Conservation (phyloP, 1,284 basidiomycete species). For the Rhodotorula sp. region DNA sequence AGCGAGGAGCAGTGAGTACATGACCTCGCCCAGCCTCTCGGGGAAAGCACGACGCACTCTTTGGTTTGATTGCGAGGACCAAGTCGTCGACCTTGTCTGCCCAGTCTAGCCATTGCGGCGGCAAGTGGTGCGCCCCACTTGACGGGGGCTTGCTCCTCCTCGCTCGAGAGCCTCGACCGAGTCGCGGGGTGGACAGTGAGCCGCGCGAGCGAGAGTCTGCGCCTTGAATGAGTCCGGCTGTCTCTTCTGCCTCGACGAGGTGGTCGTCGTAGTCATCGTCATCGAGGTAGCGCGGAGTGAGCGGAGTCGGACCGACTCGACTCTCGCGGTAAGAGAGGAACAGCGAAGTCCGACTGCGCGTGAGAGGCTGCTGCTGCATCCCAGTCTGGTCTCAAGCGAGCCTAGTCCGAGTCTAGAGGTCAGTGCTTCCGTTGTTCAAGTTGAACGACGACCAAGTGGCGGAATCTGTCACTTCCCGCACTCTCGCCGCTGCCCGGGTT, state of each 20-base stretch:
- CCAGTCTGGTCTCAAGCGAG: background rate
- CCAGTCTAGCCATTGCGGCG: slow-evolving; percentile 72
- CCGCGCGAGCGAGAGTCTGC: background rate
- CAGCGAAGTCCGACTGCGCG: slow-evolving; percentile 84
- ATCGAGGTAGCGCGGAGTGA: slow-evolving; percentile 47
- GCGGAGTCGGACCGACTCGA: slow-evolving; percentile 54
- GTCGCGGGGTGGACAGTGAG: slow-evolving; percentile 50
- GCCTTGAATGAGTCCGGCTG: background rate
- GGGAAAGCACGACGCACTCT: slow-evolving; percentile 65
- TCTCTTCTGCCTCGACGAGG: slow-evolving; percentile 58
- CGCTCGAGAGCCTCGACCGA: slow-evolving; percentile 54
- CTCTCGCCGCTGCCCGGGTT: background rate
- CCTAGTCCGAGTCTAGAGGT: too few species aligned
- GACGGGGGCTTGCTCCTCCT: slow-evolving; percentile 24
- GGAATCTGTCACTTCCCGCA: background rate
- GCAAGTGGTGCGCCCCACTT: slow-evolving; percentile 32
- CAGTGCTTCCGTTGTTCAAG: too few species aligned
- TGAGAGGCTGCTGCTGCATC: slow-evolving; percentile 49
- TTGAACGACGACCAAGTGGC: background rate
- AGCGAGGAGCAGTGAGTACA: background rate
- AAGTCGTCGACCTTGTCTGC: slow-evolving; percentile 82
- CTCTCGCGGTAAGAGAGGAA: slow-evolving; percentile 92
- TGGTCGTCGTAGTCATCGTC: slow-evolving; percentile 49
- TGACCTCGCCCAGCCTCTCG: background rate
- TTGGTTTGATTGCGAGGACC: slow-evolving; percentile 64